Evolutionary conservation across 441 rosid species (phyloP).

Genomic region (Brassica balearica): DNA sequence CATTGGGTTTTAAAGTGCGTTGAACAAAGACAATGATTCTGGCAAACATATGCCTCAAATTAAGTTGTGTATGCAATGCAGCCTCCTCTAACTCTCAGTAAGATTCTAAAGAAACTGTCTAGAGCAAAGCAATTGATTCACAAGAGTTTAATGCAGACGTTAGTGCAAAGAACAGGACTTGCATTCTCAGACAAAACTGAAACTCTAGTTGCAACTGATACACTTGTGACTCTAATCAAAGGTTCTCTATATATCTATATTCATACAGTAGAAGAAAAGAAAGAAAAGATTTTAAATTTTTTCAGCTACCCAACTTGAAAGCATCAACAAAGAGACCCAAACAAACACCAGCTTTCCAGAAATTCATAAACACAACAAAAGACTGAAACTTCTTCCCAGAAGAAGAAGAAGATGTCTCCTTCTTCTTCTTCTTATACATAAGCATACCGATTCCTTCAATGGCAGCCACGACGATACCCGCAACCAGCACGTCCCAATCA

Average conservation of each 20-base stretch:
- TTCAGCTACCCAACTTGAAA: slow-evolving; percentile 85
- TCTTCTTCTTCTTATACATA: slow-evolving; percentile 71
- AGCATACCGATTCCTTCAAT: slow-evolving; percentile 95
- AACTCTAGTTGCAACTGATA: slow-evolving; percentile 7
- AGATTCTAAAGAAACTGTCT: not conserved
- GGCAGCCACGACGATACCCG: slow-evolving; percentile 92
- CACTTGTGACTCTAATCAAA: slow-evolving; percentile 18
- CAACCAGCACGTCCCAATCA: slow-evolving; percentile 96
- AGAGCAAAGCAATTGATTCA: no score
- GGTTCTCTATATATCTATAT: slow-evolving; percentile 7
- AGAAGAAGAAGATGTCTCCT: slow-evolving; percentile 57
- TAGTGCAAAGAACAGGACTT: slow-evolving; percentile 3
- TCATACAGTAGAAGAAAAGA: not conserved
- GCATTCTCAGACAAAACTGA: slow-evolving; percentile 1
- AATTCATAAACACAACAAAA: slow-evolving; percentile 82
- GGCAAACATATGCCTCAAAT: not conserved
- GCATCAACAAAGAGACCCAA: slow-evolving; percentile 98
- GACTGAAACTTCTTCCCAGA: slow-evolving; percentile 71
- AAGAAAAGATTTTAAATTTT: not conserved
- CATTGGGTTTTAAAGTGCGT: not conserved
- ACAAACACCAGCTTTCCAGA: slow-evolving; percentile 97
- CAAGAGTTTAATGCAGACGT: slow-evolving; percentile 1
- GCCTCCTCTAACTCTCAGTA: not conserved
- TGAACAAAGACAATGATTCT: no score
- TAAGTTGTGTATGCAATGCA: slow-evolving; percentile 11